Evolutionary conservation across 768 basidiomycete species (phyloP).

Genomic region (Dictyophora rubrovolvata): DNA sequence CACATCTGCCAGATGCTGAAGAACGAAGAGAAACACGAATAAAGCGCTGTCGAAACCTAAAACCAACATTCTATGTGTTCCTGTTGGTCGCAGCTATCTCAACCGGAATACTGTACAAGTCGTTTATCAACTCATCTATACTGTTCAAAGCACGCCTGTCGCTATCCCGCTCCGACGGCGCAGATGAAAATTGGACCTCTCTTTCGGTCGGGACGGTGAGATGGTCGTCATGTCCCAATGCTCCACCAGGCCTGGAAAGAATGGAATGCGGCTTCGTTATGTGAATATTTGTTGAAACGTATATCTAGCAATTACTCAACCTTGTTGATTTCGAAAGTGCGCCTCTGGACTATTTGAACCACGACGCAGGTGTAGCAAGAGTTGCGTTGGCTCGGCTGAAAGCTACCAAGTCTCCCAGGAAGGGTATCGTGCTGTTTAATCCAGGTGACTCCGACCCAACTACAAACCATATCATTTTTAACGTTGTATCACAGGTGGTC

Average conservation of each 20-base stretch:
- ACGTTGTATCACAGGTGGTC: neutral
- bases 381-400: neutral
- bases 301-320: neutral
- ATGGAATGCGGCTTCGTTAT: conserved; percentile 4
- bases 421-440: conserved; percentile 2
- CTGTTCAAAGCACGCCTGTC: too few relatives aligned
- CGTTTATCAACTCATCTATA: too few relatives aligned
- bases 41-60: too few relatives aligned
- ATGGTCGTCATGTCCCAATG: neutral
- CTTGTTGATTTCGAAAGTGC: neutral
- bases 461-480: neutral
- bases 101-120: too few relatives aligned
- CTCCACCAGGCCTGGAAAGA: neutral
- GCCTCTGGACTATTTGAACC: conserved; percentile 1
- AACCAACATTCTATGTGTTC: too few relatives aligned
- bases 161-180: too few relatives aligned
- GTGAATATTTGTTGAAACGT: neutral
- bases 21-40: too few relatives aligned
- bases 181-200: neutral
- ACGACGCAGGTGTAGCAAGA: conserved; percentile 1
- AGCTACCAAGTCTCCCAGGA: neutral
- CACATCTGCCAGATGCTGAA: too few relatives aligned
- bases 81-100: too few relatives aligned
- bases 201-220: neutral
- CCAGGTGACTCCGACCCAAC: neutral